Evolutionary conservation across 768 basidiomycete genomes (phyloP), one percentile per base, ranked within the genome.

Genomic region (Suillus clintonianus): DNA sequence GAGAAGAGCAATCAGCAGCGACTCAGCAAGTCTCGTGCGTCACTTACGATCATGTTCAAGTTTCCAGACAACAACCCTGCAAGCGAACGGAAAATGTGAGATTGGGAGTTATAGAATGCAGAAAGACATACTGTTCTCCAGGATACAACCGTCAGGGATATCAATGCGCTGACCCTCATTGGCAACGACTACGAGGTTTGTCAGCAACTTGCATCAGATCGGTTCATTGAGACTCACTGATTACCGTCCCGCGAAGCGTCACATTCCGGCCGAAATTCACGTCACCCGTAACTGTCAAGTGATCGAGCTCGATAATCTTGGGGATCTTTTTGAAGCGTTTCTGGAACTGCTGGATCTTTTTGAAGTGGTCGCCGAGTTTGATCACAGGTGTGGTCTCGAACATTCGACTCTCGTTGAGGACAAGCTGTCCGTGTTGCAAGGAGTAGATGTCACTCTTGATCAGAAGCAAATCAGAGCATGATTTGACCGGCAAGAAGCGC

Each of bases 321-420:
- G 90, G 89, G 62, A 91, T 89, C 74, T 86, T 85, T 78, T 87
- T 87, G 86, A 90, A 90, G 15, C 89, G 84, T 71, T 89, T 88
- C 77, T 89, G 86, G 80, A 90, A 90, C 68, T 86, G 77, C 58
- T 79, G 79, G 62, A 86, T 85, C 83, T 91, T 91, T 82, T 90
- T 91, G 79, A 91, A 91, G 71, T 87, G 83, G 71, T 89, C 88
- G 36, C 89, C 88, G 39, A 90, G 86, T 80, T 91, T 91, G 78
- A 91, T 86, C 64, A 91, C 89, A 2, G 90, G 90, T 2, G 86
- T 85, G 24, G 81, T 82, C 68, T 79, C 80, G 74, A 89, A 89
- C 80, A 87, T 83, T 59, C 86, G 73, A 41, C 78, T 77, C 64
- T 79, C 79, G 68, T 86, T 88, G 80, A 90, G 83, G 50, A 87